Evolutionary conservation across 2,329 filamentous ascomycete species (phyloP), one percentile per base, ranked within the genome.

Genomic region (Trichoderma harzianum): DNA sequence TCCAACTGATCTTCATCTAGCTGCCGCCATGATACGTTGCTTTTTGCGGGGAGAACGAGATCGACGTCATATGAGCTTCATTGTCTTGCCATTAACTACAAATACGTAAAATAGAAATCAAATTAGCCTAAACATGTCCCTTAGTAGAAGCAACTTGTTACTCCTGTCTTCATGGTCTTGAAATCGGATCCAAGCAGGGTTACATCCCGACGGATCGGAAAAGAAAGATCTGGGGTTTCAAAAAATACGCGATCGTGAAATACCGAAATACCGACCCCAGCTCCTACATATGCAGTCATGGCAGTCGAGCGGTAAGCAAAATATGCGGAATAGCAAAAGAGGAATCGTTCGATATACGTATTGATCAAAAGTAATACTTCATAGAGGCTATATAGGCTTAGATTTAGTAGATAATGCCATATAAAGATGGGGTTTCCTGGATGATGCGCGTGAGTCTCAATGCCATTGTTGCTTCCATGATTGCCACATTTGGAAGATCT

Each of bases 201-300:
- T 61, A 34, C 34, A 69, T 69, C 34, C 66, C 66, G 66, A 69
- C 66, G 66, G 55, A 43, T 68, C 53, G 65, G 55, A 61, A 18
- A 32, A 60, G 4, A 43, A 28, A 21, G 26, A 36, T 51, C 66
- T 68, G 26, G 30, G 30, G 18, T 51, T 16, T 3, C 32, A 34
- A 26, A 32, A 34, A 53, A 3, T 36, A 65, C 26, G 28, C 16
- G 39, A 39, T 43, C 34, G 32, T 21, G 30, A 30, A 18, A 14
- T 32, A 12, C 34, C 26, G 30, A 30, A 18, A 14, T 32, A 32
- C 34, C 26, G 26, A 58, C 24, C 18, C 18, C 18, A 11, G 34
- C 53, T 30, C 24, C 10, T 12, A 47, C 21, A 8, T 39, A 16
- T 10, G 34, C 34, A 39, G 12, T n/a, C n/a, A 14, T 34, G n/a